Evolutionary conservation across 1,139 yeast genomes (phyloP), one percentile per base, ranked within the genome.

Genomic region (Arxiozyma telluris): DNA sequence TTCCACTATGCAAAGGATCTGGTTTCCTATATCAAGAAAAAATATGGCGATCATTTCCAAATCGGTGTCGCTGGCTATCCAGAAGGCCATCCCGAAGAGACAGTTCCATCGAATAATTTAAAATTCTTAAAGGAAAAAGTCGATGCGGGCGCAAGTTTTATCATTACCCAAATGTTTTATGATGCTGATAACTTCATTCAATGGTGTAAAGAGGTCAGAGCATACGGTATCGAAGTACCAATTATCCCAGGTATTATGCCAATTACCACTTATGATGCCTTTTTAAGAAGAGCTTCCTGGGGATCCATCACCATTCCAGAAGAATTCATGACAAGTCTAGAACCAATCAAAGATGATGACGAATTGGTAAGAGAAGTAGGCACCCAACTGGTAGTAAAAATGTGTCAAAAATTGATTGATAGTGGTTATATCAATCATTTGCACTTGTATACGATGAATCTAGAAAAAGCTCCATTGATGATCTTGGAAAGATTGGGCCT

Each of bases 211-310:
- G 73, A 76, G 59, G 79, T 94, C 57, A 79, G 94, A 60, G 81
- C 77, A 41, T 76, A 77, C 39, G 98, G 96, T n/a, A 79, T 93
- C 59, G 76, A 76, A 49, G 82, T 87, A 54, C 98, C 98, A 44
- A 87, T 93, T 61, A 86, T 93, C 58, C 98, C 98, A 1, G 98
- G 98, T 27, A 90, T 93, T 70, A 93, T 93, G 98, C 98, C 98
- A 23, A 91, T 93, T 58, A 84, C 96, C 21, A 89, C 97, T 11
- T 91, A 91, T 72, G 88, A 95, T 42, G 83, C 96, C 4, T 93
- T 93, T 67, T 72, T 89, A 60, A 84, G 98, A 73, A 82, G 98
- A 66, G 96, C 97, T 18, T 84, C 82, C 56, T 93, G 98, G 98
- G 89, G 96, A 54, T 85, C 86, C 65, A 83, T 93, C 61, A 72